These are phyloP conservation scores for Juncus inflexus DNA, from an alignment of 176 grass and related monocot genomes.

Conservation along the genomic window DNA sequence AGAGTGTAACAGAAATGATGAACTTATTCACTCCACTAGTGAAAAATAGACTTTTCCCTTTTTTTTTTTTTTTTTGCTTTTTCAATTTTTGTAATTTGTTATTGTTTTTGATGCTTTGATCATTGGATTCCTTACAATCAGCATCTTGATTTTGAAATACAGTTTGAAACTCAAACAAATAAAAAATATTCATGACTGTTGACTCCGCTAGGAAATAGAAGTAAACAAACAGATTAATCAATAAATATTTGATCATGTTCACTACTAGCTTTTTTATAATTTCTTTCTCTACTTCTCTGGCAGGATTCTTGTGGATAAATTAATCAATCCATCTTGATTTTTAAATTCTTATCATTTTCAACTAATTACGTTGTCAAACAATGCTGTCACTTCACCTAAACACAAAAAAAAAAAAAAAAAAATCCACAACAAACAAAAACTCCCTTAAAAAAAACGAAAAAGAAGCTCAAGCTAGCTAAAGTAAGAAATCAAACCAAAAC, in stretches of 20 bases:
- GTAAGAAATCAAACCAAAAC: no score
- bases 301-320: no score
- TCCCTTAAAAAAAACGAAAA: neutral
- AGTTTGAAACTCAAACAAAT: slow-evolving; percentile 5
- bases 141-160: neutral
- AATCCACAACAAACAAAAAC: neutral
- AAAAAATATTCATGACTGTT: slow-evolving; percentile 16
- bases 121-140: slow-evolving; percentile 13
- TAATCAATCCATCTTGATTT: no score
- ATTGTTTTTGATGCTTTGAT: slow-evolving; percentile 12
- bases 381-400: slow-evolving; percentile 11
- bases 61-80: slow-evolving; percentile 17
- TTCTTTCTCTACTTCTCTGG: no score
- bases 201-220: slow-evolving; percentile 9
- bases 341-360: no score
- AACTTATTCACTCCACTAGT: no score
- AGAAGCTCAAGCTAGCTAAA: slow-evolving; percentile 1
- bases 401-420: slow-evolving; percentile 6
- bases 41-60: no score
- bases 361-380: no score
- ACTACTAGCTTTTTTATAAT: no score
- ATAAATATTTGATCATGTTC: neutral
- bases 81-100: neutral
- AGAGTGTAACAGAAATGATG: neutral
- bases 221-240: neutral